Conservation (phyloP, 345 rosid genomes). For the Microthlaspi erraticum region DNA sequence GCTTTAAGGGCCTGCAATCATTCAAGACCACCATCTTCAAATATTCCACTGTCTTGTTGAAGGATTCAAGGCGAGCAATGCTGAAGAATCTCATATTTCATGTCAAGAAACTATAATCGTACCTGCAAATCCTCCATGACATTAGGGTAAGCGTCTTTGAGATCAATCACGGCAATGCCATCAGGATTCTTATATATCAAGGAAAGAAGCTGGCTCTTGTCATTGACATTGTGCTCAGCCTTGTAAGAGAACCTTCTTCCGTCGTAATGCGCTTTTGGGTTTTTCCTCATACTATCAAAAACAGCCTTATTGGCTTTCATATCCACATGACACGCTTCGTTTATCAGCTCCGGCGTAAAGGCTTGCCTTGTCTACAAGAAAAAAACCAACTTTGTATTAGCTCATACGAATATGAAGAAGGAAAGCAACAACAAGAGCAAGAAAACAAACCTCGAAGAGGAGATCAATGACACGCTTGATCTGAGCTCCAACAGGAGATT, state of each 20-base stretch:
- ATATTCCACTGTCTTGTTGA: neutral
- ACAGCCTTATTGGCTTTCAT: slow-evolving; percentile 74
- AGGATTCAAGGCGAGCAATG: too few species aligned
- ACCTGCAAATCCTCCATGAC: slow-evolving; percentile 91
- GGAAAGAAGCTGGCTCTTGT: slow-evolving; percentile 63
- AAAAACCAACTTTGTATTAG: neutral
- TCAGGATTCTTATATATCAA: slow-evolving; percentile 60
- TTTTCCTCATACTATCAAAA: slow-evolving; percentile 78
- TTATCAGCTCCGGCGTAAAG: slow-evolving; percentile 78
- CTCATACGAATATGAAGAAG: neutral
- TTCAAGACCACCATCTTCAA: too few species aligned
- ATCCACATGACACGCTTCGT: slow-evolving; percentile 71
- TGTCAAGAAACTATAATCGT: neutral
- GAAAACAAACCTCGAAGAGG: slow-evolving; percentile 52
- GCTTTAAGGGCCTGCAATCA: slow-evolving; percentile 66
- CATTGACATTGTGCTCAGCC: slow-evolving; percentile 79
- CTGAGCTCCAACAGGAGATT: slow-evolving; percentile 84
- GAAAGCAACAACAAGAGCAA: neutral
- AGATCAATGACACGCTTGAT: slow-evolving; percentile 88
- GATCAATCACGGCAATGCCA: slow-evolving; percentile 78
- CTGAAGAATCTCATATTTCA: too few species aligned
- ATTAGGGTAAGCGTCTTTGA: slow-evolving; percentile 83
- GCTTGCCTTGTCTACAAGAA: slow-evolving; percentile 69
- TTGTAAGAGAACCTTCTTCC: slow-evolving; percentile 87
- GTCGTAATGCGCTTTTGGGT: slow-evolving; percentile 74